Conservation (phyloP, 2,329 filamentous ascomycete species). For the Colletotrichum sp. region DNA sequence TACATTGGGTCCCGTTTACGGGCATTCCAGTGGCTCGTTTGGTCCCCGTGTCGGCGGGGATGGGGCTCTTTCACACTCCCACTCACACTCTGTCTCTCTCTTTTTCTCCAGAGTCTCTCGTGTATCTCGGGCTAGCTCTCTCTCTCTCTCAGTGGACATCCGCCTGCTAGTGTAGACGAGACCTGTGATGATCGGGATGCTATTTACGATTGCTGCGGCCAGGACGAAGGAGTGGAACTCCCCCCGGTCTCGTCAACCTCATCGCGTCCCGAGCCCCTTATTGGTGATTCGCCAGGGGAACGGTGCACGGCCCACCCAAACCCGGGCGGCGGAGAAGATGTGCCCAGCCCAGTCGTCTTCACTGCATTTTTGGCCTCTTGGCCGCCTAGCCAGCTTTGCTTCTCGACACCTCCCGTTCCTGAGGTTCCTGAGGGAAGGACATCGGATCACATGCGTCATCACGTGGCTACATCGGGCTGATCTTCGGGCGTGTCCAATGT, state of each 20-base stretch:
- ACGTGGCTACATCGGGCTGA: constrained; percentile 1
- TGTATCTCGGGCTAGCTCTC: not conserved
- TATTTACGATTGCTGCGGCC: constrained; percentile 13
- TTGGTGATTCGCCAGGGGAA: not conserved
- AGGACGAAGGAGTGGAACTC: constrained; percentile 10
- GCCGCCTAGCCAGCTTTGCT: not conserved
- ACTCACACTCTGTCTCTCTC: not conserved
- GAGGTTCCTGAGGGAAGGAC: not conserved
- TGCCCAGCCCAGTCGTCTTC: not conserved
- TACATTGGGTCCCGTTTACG: not conserved
- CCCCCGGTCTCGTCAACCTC: not conserved
- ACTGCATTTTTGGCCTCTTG: constrained; percentile 20
- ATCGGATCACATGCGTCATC: constrained; percentile 8
- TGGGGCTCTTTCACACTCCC: not conserved
- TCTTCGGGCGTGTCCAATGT: not conserved
- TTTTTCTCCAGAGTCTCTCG: not conserved
- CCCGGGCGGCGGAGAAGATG: not conserved
- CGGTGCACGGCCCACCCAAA: constrained; percentile 7
- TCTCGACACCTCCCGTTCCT: not conserved
- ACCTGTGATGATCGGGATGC: constrained; percentile 4
- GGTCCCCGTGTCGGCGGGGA: not conserved
- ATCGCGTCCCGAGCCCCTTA: not conserved
- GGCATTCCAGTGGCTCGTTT: not conserved
- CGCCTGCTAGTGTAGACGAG: not conserved
- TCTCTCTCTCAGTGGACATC: not conserved